Conservation (phyloP, 768 basidiomycete genomes). For the Trametopsis cervina region DNA sequence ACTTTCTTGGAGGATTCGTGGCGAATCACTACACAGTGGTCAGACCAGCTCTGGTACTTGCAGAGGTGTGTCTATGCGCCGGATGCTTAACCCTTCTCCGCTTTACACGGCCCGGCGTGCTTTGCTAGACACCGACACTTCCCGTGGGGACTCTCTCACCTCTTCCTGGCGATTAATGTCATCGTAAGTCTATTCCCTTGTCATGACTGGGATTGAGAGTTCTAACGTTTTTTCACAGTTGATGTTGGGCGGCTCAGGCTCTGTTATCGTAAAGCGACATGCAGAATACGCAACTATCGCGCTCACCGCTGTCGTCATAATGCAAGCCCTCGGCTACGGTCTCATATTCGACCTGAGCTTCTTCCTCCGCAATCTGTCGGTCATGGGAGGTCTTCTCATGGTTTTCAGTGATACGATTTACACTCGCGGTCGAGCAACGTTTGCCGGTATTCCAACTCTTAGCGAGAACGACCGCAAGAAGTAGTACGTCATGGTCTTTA, state of each 20-base stretch:
- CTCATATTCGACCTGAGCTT: conserved; percentile 99
- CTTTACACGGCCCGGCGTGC: conserved; percentile 1
- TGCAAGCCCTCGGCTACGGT: conserved; percentile 97
- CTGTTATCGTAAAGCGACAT: conserved; percentile 81
- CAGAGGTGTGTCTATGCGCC: conserved; percentile 61
- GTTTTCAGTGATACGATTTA: conserved; percentile 96
- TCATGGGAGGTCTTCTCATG: conserved; percentile 98
- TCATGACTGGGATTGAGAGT: neutral
- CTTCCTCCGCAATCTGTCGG: conserved; percentile 98
- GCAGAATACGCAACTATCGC: conserved; percentile 88
- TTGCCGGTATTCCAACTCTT: conserved; percentile 85
- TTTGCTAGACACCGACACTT: conserved; percentile 80
- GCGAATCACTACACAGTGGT: conserved; percentile 90
- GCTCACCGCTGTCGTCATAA: conserved; percentile 83
- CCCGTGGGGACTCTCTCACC: conserved; percentile 90
- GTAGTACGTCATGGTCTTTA: conserved; percentile 60
- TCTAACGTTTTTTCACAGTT: conserved; percentile 39
- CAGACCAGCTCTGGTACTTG: conserved; percentile 97
- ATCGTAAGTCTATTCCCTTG: conserved; percentile 49
- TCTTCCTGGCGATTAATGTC: conserved; percentile 90
- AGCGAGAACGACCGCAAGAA: conserved; percentile 96
- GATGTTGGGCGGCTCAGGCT: conserved; percentile 80
- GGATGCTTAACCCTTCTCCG: neutral
- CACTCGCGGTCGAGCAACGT: conserved; percentile 67
- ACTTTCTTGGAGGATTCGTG: conserved; percentile 97